Evolutionary conservation across 345 rosid species (phyloP), one percentile per base, ranked within the genome.

Genomic region (Gynandropsis gynandra): DNA sequence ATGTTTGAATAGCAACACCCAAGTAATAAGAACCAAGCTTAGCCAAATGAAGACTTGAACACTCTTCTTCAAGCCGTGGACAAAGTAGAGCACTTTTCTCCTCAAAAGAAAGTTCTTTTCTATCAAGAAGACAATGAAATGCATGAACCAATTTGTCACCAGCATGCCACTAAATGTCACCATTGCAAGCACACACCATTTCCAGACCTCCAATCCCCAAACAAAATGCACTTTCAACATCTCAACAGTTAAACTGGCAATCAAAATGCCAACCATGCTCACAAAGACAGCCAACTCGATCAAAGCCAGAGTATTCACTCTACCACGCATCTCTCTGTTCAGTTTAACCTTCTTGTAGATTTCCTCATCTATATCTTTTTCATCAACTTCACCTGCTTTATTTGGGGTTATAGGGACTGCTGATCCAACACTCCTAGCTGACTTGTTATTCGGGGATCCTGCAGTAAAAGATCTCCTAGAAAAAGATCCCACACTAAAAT

Each of bases 21-120:
- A 89, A 33, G 95, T 72, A 42, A 79, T 31, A 56, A 83, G 88
- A 54, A 78, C 74, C 71, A 83, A 61, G 67, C 72, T 58, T 49
- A 89, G 58, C 97, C 97, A 89, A 39, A 80, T 72, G 45, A 89
- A 86, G 36, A 81, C 94, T 67, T 81, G 90, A 47, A 78, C 83
- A 37, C 82, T 83, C 72, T 81, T 72, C 78, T 83, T 89, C 67
- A 89, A 75, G 4, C 97, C 97, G 42, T 85, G 83, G 40, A 89
- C 97, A 58, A 85, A 89, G 66, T 89, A 89, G 17, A 89, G 82
- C 10, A 86, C 93, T 58, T 83, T 89, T 61, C 76, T 86, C 61
- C 63, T 67, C 5, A 89, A 65, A 37, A 89, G 69, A 31, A 81
- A 89, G 63, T 81, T 86, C 41, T 48, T 75, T 75, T 86, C 97